phyloP scores from a whole-genome alignment of 176 grass and related monocot genomes.

The Puya raimondii region DNA sequence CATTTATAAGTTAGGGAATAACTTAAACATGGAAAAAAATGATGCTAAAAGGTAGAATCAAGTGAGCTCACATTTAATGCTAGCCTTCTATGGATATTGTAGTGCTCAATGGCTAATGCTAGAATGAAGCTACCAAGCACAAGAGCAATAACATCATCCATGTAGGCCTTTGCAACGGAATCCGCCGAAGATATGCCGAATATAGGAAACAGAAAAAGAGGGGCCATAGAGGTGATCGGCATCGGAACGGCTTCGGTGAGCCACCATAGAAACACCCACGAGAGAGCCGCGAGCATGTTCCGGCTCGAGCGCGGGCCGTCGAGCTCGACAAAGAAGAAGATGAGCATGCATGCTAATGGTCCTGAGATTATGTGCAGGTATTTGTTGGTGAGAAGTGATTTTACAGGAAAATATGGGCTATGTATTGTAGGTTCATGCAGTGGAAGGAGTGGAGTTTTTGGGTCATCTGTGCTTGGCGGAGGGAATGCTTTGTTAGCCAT shows the following conservation, averaged over 20 bases:
- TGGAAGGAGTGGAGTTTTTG: slow-evolving; percentile 35
- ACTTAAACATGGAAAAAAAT: not conserved
- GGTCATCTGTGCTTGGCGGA: not conserved
- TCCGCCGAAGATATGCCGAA: slow-evolving; percentile 10
- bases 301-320: slow-evolving; percentile 29
- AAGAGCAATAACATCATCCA: slow-evolving; percentile 20
- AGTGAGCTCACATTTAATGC: slow-evolving; percentile 6
- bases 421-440: slow-evolving; percentile 4
- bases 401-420: slow-evolving; percentile 2
- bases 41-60: not conserved
- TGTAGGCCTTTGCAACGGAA: slow-evolving; percentile 10
- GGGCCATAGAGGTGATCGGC: slow-evolving; percentile 13
- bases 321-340: slow-evolving; percentile 41
- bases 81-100: slow-evolving; percentile 12
- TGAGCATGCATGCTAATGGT: slow-evolving; percentile 35
- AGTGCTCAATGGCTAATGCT: slow-evolving; percentile 17
- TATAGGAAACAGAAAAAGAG: slow-evolving; percentile 19
- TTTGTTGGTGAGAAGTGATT: slow-evolving; percentile 31
- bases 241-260: slow-evolving; percentile 11
- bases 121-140: slow-evolving; percentile 21
- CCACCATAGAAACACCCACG: slow-evolving; percentile 23
- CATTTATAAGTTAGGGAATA: too few relatives aligned
- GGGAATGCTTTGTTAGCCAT: slow-evolving; percentile 20
- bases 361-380: slow-evolving; percentile 42
- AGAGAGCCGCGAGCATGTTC: slow-evolving; percentile 49